Evolutionary conservation across 768 basidiomycete species (phyloP).

Genomic region (Sarcodon sp.): DNA sequence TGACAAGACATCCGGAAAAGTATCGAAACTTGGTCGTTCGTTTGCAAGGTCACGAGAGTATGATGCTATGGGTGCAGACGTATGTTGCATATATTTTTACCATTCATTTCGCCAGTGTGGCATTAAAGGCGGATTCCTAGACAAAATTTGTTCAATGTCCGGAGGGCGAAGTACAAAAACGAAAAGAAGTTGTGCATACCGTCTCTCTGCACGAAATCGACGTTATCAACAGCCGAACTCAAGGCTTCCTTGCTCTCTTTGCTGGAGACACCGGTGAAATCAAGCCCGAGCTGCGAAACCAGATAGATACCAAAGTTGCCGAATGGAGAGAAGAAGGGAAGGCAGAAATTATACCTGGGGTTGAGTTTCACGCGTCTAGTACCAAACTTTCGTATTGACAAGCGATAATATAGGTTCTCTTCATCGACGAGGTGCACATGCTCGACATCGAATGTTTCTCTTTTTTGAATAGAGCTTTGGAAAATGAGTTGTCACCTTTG

Average conservation of each 20-base stretch:
- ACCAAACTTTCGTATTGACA: not conserved
- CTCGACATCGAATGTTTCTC: slow-evolving; percentile 99
- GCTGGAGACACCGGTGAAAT: slow-evolving; percentile 98
- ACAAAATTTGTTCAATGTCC: slow-evolving; percentile 98
- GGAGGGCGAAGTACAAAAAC: slow-evolving; percentile 94
- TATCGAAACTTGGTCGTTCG: slow-evolving; percentile 90
- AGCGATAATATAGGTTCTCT: slow-evolving; percentile 57
- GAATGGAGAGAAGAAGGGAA: slow-evolving; percentile 99
- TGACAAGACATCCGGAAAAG: slow-evolving; percentile 95
- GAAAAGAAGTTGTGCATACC: slow-evolving; percentile 95
- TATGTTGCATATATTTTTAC: slow-evolving; percentile 26
- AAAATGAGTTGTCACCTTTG: slow-evolving; percentile 84
- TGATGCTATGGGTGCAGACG: slow-evolving; percentile 98
- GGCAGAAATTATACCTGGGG: slow-evolving; percentile 94
- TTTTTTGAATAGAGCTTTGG: slow-evolving; percentile 92
- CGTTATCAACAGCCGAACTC: slow-evolving; percentile 96
- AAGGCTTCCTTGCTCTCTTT: slow-evolving; percentile 93
- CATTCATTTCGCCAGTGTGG: not conserved
- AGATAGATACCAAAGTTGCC: slow-evolving; percentile 93
- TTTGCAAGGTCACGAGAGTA: slow-evolving; percentile 97
- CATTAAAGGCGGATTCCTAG: slow-evolving; percentile 24
- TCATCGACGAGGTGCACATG: slow-evolving; percentile 99
- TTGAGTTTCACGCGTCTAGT: slow-evolving; percentile 23
- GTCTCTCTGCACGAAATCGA: slow-evolving; percentile 98
- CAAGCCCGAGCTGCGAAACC: slow-evolving; percentile 90